Conservation (phyloP, 2,329 filamentous ascomycete species). For the Neonectria sp. region DNA sequence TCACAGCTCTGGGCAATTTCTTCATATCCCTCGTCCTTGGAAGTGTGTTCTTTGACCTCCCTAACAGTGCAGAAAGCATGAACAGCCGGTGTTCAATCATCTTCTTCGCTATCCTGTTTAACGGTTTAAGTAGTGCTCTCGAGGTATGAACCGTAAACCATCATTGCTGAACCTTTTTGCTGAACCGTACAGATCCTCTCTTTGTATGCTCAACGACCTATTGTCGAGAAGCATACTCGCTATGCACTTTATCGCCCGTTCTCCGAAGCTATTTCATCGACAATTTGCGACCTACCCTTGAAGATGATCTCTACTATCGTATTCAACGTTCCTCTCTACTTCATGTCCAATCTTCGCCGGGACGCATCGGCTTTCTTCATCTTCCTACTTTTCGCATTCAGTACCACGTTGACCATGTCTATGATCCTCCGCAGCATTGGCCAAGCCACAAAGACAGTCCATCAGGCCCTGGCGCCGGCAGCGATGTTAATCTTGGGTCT, state of each 20-base stretch:
- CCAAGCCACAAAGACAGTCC: slow-evolving; percentile 66
- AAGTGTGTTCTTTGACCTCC: slow-evolving; percentile 64
- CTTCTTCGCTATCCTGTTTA: slow-evolving; percentile 67
- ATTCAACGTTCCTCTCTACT: slow-evolving; percentile 63
- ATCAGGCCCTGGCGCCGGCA: slow-evolving; percentile 58
- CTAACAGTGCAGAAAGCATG: slow-evolving; percentile 58
- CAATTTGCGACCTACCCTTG: slow-evolving; percentile 58
- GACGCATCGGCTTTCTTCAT: slow-evolving; percentile 63
- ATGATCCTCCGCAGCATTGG: slow-evolving; percentile 61
- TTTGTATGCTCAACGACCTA: slow-evolving; percentile 49
- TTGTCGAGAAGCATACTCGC: slow-evolving; percentile 54
- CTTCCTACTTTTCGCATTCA: slow-evolving; percentile 62
- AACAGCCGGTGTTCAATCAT: slow-evolving; percentile 61
- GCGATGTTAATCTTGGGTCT: slow-evolving; percentile 52
- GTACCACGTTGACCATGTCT: slow-evolving; percentile 43
- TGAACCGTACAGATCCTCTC: slow-evolving; percentile 52
- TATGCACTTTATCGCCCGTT: slow-evolving; percentile 55
- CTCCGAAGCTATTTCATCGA: slow-evolving; percentile 48
- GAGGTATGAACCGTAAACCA: slow-evolving; percentile 40
- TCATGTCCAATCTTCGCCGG: slow-evolving; percentile 61
- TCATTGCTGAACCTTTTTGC: not conserved
- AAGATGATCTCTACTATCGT: slow-evolving; percentile 56
- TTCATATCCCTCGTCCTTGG: slow-evolving; percentile 65
- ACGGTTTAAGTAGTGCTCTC: slow-evolving; percentile 58
- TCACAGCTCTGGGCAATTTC: slow-evolving; percentile 50